Evolutionary conservation across 331 rosid species (phyloP).

Genomic region (Pyracantha coccinea): DNA sequence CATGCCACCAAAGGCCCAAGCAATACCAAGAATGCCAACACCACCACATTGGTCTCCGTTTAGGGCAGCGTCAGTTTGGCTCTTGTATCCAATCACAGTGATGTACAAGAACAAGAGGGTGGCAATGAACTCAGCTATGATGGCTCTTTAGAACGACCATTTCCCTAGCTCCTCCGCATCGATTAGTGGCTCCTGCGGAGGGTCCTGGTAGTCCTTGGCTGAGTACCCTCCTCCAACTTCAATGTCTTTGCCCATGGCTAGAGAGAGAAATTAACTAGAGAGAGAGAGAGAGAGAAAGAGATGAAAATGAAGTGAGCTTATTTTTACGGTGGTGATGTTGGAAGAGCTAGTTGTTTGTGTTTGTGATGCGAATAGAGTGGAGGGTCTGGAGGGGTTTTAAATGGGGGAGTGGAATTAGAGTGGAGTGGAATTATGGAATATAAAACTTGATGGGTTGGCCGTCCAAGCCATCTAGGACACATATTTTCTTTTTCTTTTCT

Average conservation of each 20-base stretch:
- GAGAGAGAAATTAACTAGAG: background rate
- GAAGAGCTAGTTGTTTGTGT: background rate
- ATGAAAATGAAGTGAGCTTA: background rate
- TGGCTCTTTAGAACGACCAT: constrained; percentile 87
- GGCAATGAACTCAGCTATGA: constrained; percentile 88
- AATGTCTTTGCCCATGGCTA: constrained; percentile 44
- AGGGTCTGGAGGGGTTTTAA: background rate
- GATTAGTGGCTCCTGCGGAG: constrained; percentile 59
- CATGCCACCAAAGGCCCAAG: constrained; percentile 98
- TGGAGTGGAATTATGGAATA: background rate
- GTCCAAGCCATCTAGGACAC: background rate
- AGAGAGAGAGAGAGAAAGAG: background rate
- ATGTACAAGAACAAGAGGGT: constrained; percentile 79
- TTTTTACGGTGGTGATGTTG: background rate
- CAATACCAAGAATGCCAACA: constrained; percentile 74
- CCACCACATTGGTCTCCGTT: constrained; percentile 39
- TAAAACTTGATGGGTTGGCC: constrained; percentile 8
- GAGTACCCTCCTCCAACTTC: constrained; percentile 20
- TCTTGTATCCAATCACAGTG: constrained; percentile 67
- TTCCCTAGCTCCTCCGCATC: constrained; percentile 40
- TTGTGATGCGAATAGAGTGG: background rate
- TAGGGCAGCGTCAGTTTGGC: constrained; percentile 16
- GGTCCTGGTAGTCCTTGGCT: constrained; percentile 76
- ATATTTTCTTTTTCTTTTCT: background rate
- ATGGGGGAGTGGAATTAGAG: background rate